phyloP scores from a whole-genome alignment of 2,329 filamentous ascomycete species.

The Hymenoscyphus albidus region DNA sequence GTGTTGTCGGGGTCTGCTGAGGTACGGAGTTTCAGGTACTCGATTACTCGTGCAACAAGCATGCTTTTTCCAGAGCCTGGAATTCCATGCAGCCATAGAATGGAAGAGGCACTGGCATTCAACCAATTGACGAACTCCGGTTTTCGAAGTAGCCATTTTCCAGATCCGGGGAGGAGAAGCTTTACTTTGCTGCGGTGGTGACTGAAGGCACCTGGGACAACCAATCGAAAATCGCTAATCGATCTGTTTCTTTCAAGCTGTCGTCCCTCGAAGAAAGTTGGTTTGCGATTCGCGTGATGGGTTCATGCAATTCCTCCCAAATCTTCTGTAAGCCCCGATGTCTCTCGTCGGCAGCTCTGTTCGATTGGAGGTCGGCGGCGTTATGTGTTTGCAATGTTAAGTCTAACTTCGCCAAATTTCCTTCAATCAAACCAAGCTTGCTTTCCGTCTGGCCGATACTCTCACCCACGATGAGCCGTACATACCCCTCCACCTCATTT shows the following conservation, averaged over 20 bases:
- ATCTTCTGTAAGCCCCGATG: not conserved
- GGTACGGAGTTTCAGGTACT: not conserved
- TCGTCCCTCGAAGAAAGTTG: not conserved
- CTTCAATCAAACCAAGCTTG: not conserved
- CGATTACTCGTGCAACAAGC: slow-evolving; percentile 21
- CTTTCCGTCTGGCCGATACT: not conserved
- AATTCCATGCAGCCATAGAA: slow-evolving; percentile 37
- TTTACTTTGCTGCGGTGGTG: slow-evolving; percentile 14
- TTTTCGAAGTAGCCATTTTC: slow-evolving; percentile 26
- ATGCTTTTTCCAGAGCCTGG: slow-evolving; percentile 36
- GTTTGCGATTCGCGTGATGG: slow-evolving; percentile 2
- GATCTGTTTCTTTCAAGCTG: not conserved
- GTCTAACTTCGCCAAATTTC: not conserved
- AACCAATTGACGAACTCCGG: slow-evolving; percentile 32
- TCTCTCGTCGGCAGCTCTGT: not conserved
- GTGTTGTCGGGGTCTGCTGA: not conserved
- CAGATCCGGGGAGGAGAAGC: slow-evolving; percentile 21
- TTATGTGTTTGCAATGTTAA: not conserved
- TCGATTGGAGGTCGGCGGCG: not conserved
- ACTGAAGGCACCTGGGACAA: slow-evolving; percentile 4
- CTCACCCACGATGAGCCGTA: not conserved
- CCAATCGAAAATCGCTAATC: slow-evolving; percentile 14
- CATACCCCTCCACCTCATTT: not conserved
- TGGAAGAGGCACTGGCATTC: slow-evolving; percentile 31
- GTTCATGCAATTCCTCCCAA: slow-evolving; percentile 3